Percentiles rank a stretch among this genome's conserved stretches.
Conservation (phyloP, 2,329 filamentous ascomycete species). For the Fusarium buxicola region DNA sequence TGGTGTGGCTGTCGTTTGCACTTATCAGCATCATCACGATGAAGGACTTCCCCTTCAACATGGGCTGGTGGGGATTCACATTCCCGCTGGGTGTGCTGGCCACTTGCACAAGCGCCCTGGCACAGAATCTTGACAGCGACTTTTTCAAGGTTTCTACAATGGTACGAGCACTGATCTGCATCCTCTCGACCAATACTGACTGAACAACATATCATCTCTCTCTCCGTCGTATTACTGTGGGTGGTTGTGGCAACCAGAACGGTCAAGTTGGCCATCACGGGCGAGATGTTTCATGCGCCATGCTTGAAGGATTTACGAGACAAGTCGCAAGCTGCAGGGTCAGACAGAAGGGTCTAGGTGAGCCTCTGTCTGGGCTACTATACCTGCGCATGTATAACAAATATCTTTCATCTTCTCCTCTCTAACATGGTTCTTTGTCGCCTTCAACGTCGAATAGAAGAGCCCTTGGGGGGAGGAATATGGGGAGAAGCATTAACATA, state of each 20-base stretch:
- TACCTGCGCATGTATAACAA: background rate
- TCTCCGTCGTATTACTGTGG: slow-evolving; percentile 57
- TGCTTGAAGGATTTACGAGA: slow-evolving; percentile 55
- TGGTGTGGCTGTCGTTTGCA: slow-evolving; percentile 58
- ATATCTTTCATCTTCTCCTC: background rate
- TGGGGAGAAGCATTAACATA: background rate
- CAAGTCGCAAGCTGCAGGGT: slow-evolving; percentile 46
- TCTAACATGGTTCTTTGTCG: background rate
- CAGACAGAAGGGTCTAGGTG: slow-evolving; percentile 45
- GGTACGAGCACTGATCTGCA: slow-evolving; percentile 37
- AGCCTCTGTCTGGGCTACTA: background rate
- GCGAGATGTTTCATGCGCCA: slow-evolving; percentile 59
- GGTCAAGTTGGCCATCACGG: slow-evolving; percentile 51
- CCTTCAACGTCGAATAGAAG: background rate
- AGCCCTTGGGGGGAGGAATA: too few relatives aligned
- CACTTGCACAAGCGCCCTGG: slow-evolving; percentile 55
- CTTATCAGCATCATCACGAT: slow-evolving; percentile 56
- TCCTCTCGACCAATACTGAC: slow-evolving; percentile 12
- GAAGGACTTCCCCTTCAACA: slow-evolving; percentile 57
- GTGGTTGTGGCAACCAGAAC: slow-evolving; percentile 55
- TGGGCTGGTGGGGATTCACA: slow-evolving; percentile 62
- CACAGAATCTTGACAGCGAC: slow-evolving; percentile 54
- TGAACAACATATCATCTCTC: slow-evolving; percentile 52
- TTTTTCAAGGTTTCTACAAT: slow-evolving; percentile 58
- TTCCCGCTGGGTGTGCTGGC: slow-evolving; percentile 60